Evolutionary conservation across 2,329 filamentous ascomycete genomes (phyloP).

Genomic region (Ambrosiella beaveri): DNA sequence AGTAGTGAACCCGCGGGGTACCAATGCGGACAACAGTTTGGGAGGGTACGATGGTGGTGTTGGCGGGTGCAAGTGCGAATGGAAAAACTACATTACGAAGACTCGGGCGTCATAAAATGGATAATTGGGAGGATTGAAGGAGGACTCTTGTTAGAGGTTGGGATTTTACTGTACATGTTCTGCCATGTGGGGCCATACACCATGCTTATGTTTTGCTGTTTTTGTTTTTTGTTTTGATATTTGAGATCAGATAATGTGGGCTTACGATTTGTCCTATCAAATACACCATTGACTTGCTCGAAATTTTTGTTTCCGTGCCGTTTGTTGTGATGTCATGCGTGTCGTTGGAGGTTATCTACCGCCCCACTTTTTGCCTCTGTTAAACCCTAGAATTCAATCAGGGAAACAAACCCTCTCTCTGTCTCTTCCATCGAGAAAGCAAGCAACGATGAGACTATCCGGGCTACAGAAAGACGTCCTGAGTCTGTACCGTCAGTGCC

Average conservation of each 20-base stretch:
- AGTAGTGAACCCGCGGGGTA: conserved; percentile 32
- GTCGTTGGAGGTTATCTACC: too few relatives aligned
- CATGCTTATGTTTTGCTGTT: neutral
- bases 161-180: neutral
- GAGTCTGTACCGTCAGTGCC: conserved; percentile 67
- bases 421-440: too few relatives aligned
- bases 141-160: neutral
- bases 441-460: conserved; percentile 36
- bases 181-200: neutral
- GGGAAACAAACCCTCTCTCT: too few relatives aligned
- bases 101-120: neutral
- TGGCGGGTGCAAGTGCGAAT: conserved; percentile 44
- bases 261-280: conserved; percentile 22
- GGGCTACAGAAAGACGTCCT: conserved; percentile 85
- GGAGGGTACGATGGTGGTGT: conserved; percentile 47
- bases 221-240: neutral
- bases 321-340: neutral
- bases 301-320: neutral
- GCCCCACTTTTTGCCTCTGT: too few relatives aligned
- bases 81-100: conserved; percentile 28
- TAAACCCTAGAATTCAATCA: too few relatives aligned
- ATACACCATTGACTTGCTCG: neutral
- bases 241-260: conserved; percentile 46
- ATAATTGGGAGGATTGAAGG: neutral
- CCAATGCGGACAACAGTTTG: conserved; percentile 26